phyloP scores from a whole-genome alignment of 164 flowering plant species.

The Akebia trifoliata region DNA sequence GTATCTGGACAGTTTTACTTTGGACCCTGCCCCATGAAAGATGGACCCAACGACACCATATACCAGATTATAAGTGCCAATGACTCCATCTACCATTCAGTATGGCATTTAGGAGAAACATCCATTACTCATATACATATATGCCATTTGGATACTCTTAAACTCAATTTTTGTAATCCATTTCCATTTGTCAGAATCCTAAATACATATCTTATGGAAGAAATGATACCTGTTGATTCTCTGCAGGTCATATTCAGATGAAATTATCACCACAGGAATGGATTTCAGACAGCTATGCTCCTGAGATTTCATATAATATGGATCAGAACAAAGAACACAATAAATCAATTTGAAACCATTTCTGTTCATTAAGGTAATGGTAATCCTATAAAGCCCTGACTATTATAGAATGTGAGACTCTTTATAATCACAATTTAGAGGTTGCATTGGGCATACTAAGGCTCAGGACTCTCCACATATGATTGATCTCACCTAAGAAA shows the following conservation, averaged over 20 bases:
- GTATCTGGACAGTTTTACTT: too few species aligned
- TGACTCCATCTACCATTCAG: too few species aligned
- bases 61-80: too few species aligned
- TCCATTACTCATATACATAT: too few species aligned
- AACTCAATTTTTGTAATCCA: background rate
- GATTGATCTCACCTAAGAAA: too few species aligned
- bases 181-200: background rate
- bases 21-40: too few species aligned
- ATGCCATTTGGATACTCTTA: background rate
- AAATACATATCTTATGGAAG: background rate
- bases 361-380: background rate
- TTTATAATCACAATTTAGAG: background rate
- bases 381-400: background rate
- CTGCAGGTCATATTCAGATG: constrained; percentile 24
- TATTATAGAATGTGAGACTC: background rate
- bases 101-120: too few species aligned
- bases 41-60: too few species aligned
- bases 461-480: too few species aligned
- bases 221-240: constrained; percentile 25
- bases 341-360: background rate
- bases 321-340: background rate
- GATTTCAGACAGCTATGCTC: constrained; percentile 21
- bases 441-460: background rate
- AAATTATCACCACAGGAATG: constrained; percentile 29
- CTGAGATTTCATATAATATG: constrained; percentile 13